phyloP scores from a whole-genome alignment of 1,284 basidiomycete genomes.

The Waitea zeae region DNA sequence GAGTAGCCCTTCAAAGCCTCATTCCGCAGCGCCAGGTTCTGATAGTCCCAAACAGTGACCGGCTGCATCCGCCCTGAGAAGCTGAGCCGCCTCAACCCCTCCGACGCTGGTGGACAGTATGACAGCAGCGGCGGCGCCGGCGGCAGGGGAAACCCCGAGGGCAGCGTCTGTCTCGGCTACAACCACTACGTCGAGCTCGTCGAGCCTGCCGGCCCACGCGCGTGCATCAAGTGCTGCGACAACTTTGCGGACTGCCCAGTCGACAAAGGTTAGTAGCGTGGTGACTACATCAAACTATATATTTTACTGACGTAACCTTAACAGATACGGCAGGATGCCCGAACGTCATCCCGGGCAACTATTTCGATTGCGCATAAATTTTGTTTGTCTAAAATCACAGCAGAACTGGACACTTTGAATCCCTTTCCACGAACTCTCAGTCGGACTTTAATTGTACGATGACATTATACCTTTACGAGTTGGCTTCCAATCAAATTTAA shows the following conservation, averaged over 20 bases:
- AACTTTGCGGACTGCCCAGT: constrained; percentile 26
- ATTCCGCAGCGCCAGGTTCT: not conserved
- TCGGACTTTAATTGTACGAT: too few species aligned
- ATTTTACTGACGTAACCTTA: not conserved
- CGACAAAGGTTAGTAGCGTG: constrained; percentile 16
- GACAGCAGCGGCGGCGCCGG: constrained; percentile 29
- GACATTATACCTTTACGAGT: too few species aligned
- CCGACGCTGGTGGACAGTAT: constrained; percentile 30
- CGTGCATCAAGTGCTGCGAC: constrained; percentile 33
- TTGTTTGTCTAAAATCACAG: too few species aligned
- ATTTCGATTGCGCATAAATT: constrained; percentile 17
- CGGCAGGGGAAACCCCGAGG: constrained; percentile 26
- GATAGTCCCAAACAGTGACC: constrained; percentile 18
- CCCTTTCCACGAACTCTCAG: too few species aligned
- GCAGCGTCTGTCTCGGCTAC: constrained; percentile 26
- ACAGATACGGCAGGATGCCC: constrained; percentile 21
- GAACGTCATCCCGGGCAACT: constrained; percentile 18
- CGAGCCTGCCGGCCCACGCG: constrained; percentile 23
- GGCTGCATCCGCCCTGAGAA: constrained; percentile 26
- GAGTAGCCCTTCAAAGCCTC: constrained; percentile 9
- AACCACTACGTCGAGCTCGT: constrained; percentile 34
- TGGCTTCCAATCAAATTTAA: too few species aligned
- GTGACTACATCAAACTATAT: not conserved
- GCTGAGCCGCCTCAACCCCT: constrained; percentile 21
- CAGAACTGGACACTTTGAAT: too few species aligned